These are phyloP conservation scores for Candida glaebosa DNA, from an alignment of 805 yeast species.

Conservation along the genomic window DNA sequence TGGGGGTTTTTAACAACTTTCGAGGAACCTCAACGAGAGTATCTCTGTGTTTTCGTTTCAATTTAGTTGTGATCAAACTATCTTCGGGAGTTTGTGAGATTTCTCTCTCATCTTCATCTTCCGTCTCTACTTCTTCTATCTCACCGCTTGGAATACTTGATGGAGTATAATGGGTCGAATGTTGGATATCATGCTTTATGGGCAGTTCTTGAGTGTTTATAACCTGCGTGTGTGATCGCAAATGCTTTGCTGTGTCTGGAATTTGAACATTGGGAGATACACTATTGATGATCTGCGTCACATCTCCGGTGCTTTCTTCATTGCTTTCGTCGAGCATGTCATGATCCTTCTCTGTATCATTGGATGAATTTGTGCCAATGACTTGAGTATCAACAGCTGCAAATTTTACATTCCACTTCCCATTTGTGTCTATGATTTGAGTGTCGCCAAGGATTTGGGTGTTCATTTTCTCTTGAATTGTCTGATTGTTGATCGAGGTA, in stretches of 20 bases:
- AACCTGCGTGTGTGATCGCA: slow-evolving; percentile 4
- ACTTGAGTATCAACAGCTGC: slow-evolving; percentile 6
- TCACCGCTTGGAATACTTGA: not conserved
- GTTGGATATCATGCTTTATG: not conserved
- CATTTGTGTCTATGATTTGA: slow-evolving; percentile 4
- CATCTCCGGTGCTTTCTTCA: too few species aligned
- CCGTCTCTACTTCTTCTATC: slow-evolving; percentile 3
- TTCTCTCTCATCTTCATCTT: slow-evolving; percentile 4
- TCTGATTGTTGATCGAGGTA: not conserved
- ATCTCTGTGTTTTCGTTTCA: slow-evolving; percentile 1
- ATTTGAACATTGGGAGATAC: slow-evolving; percentile 2
- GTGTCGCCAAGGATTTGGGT: slow-evolving; percentile 5
- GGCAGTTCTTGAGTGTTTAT: slow-evolving; percentile 6
- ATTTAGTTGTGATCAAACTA: slow-evolving; percentile 1
- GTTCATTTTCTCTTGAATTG: not conserved
- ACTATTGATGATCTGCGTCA: not conserved
- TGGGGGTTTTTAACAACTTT: not conserved
- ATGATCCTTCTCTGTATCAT: not conserved
- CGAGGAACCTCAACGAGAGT: not conserved
- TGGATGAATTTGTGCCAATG: not conserved
- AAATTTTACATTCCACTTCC: not conserved
- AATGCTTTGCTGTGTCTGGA: slow-evolving; percentile 1
- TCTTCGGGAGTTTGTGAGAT: slow-evolving; percentile 7
- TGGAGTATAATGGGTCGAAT: not conserved
- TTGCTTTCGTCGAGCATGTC: not conserved